Evolutionary conservation across 768 basidiomycete genomes (phyloP), one percentile per base, ranked within the genome.

Genomic region (Kwoniella sp.): DNA sequence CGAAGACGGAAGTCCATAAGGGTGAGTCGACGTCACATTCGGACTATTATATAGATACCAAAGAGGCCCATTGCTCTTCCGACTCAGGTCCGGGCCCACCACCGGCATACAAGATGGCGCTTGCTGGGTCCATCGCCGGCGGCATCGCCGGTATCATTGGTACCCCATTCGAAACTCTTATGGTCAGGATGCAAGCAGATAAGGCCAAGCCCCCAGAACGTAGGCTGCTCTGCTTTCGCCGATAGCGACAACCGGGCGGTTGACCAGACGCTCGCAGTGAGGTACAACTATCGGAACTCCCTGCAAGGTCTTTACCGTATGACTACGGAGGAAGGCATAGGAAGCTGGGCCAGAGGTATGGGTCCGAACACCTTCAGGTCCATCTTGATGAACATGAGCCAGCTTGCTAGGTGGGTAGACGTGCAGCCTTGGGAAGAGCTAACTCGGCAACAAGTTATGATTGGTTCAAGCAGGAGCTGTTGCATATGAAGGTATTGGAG

Each of bases 221-320:
- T 69, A 52, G 50, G 66, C 59, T 20, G 44, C 28, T 19, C 32
- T n/a, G 1, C 28, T 45, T 29, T n/a, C 32, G 14, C 17, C 28
- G 44, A 33, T 46, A 31, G 17, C 23, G 27, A 11, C 15, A 7
- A 22, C 12, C 10, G 37, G 41, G 20, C 10, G 26, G 37, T 26
- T 15, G 44, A 31, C 49, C 20, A 47, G 11, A 25, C 20, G 23
- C 14, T 6, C 29, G 20, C 32, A 60, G 87, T 88, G 73, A 80
- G 87, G 37, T 86, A 90, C 77, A 88, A 88, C 65, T 93, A 93
- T 73, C 88, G 87, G 76, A 80, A 92, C 71, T 87, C 85, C 60
- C 82, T 92, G 47, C 89, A 92, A 76, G 90, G 89, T 0, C 77
- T 93, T 12, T 87, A 83, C 76, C 78, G 88, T 84, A 92, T 93